Evolutionary conservation across 129 eudicot species (phyloP).

Genomic region (Escallonia rubra): DNA sequence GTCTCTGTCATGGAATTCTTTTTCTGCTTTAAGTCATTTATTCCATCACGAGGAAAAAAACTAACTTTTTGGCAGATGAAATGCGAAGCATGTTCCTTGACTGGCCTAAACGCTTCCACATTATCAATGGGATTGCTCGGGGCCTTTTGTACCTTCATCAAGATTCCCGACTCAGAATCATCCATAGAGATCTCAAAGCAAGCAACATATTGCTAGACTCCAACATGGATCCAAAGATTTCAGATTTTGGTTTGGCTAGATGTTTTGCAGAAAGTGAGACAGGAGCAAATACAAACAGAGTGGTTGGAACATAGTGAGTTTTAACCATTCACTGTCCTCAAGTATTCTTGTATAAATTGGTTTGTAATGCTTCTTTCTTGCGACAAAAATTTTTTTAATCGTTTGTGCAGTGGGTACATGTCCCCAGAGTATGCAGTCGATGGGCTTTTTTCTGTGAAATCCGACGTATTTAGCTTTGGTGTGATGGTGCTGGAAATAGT

Average conservation of each 20-base stretch:
- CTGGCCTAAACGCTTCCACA: neutral
- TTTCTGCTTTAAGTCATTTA: neutral
- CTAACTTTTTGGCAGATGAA: neutral
- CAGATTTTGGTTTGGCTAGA: neutral
- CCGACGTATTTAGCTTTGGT: slow-evolving; percentile 7
- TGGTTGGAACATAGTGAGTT: slow-evolving; percentile 1
- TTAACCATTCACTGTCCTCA: neutral
- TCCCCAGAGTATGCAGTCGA: slow-evolving; percentile 1
- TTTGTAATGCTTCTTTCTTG: neutral
- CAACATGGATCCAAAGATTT: neutral
- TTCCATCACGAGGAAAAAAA: neutral
- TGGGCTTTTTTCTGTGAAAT: slow-evolving; percentile 3
- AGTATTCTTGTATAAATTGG: neutral
- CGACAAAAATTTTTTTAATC: neutral
- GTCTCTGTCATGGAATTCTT: neutral
- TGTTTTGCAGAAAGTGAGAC: neutral
- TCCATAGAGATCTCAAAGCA: slow-evolving; percentile 4
- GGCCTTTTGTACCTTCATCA: slow-evolving; percentile 1
- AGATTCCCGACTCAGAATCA: slow-evolving; percentile 4
- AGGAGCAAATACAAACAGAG: slow-evolving; percentile 1
- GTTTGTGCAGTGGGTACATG: neutral
- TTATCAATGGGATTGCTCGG: slow-evolving; percentile 2
- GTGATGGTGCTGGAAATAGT: slow-evolving; percentile 1
- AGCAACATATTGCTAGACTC: neutral
- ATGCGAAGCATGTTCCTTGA: neutral